Evolutionary conservation across 2,329 filamentous ascomycete genomes (phyloP).

Genomic region (Alternaria brassicicola): DNA sequence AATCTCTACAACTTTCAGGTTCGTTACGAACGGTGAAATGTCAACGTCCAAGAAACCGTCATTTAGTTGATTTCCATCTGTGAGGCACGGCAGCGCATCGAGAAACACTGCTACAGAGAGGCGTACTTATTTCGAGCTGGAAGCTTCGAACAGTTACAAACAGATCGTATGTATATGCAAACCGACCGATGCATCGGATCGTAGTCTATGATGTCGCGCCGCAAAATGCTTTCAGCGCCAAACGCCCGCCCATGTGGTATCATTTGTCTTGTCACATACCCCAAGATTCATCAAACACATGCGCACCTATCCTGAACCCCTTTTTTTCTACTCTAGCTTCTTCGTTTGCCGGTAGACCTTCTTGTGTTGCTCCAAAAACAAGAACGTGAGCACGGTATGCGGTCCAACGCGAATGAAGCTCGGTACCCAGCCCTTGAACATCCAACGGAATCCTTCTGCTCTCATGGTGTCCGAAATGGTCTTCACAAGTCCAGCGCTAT

Average conservation of each 20-base stretch:
- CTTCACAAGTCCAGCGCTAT: slow-evolving; percentile 61
- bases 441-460: slow-evolving; percentile 76
- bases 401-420: slow-evolving; percentile 70
- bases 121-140: neutral
- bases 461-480: slow-evolving; percentile 71
- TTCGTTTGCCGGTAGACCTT: slow-evolving; percentile 66
- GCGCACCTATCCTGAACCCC: neutral
- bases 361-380: slow-evolving; percentile 87
- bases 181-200: neutral
- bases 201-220: neutral
- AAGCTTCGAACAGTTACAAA: neutral
- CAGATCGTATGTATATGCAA: neutral
- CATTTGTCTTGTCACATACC: slow-evolving; percentile 1
- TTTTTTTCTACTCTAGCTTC: slow-evolving; percentile 1
- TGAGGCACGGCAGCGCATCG: neutral
- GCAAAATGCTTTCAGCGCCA: slow-evolving; percentile 1
- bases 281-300: neutral
- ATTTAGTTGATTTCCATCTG: neutral
- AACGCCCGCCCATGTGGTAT: slow-evolving; percentile 18
- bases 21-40: neutral
- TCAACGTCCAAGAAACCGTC: neutral
- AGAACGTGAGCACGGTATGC: slow-evolving; percentile 85
- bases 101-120: neutral
- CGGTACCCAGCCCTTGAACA: slow-evolving; percentile 92
- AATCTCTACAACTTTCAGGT: neutral